Evolutionary conservation across 768 basidiomycete genomes (phyloP).

Genomic region (Podaxis pistillaris): DNA sequence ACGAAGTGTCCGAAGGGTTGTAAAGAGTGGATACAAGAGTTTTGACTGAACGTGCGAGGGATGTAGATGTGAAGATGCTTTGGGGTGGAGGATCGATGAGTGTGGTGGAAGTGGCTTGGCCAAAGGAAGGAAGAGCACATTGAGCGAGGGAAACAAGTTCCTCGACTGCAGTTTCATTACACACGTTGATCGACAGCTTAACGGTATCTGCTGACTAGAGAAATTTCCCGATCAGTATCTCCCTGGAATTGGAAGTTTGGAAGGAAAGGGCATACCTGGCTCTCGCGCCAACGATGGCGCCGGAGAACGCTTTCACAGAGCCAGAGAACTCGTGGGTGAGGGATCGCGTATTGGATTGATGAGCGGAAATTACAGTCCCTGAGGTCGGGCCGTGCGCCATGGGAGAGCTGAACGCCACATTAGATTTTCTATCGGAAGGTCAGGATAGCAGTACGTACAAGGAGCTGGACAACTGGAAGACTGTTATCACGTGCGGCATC

Average conservation of each 20-base stretch:
- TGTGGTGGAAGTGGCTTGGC: constrained; percentile 21
- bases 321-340: constrained; percentile 65
- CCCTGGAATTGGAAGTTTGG: constrained; percentile 11
- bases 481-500: constrained; percentile 78
- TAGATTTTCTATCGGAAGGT: constrained; percentile 3
- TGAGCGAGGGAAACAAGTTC: constrained; percentile 36
- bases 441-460: constrained; percentile 45
- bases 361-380: constrained; percentile 72
- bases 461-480: constrained; percentile 59
- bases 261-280: constrained; percentile 42
- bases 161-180: constrained; percentile 22
- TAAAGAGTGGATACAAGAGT: constrained; percentile 53
- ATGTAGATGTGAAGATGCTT: constrained; percentile 40
- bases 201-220: constrained; percentile 38
- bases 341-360: constrained; percentile 64
- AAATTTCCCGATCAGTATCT: constrained; percentile 17
- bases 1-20: constrained; percentile 44
- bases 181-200: constrained; percentile 25
- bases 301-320: constrained; percentile 67
- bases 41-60: constrained; percentile 42
- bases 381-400: constrained; percentile 72
- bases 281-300: constrained; percentile 57
- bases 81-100: constrained; percentile 40
- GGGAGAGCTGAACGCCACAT: constrained; percentile 45
- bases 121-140: constrained; percentile 31